phyloP scores from a whole-genome alignment of 176 grass and related monocot species.

The Oryza rufipogon region DNA sequence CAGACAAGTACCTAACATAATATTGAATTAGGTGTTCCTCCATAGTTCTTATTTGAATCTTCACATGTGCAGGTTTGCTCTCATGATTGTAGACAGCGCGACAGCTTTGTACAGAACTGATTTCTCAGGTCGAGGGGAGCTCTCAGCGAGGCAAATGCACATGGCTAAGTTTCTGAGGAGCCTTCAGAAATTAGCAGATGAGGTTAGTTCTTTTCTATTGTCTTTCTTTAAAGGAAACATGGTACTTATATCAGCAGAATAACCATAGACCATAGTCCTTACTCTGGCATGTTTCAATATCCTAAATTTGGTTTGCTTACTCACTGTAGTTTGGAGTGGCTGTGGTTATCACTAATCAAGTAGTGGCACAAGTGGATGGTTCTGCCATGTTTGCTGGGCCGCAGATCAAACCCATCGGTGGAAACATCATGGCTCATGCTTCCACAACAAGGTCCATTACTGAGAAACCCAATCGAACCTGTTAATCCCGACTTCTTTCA shows the following conservation, averaged over 20 bases:
- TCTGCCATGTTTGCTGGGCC: constrained; percentile 93
- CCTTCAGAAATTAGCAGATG: constrained; percentile 92
- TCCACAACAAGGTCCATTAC: constrained; percentile 59
- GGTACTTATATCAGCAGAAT: neutral
- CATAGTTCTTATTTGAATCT: constrained; percentile 22
- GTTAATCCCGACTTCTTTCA: neutral
- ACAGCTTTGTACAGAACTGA: constrained; percentile 93
- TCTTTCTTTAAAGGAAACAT: neutral
- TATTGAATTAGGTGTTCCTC: neutral
- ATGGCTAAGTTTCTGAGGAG: constrained; percentile 93
- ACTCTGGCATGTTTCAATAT: neutral
- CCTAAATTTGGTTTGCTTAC: constrained; percentile 16
- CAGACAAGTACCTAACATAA: neutral
- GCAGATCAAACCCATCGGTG: constrained; percentile 83
- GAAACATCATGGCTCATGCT: constrained; percentile 99
- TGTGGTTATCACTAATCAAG: constrained; percentile 98
- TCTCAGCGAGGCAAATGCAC: constrained; percentile 98
- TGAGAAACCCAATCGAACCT: neutral
- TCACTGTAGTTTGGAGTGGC: constrained; percentile 83
- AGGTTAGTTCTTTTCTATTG: constrained; percentile 41
- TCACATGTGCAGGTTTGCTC: constrained; percentile 73
- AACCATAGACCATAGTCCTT: neutral
- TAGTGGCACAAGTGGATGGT: constrained; percentile 97
- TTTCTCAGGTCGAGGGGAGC: constrained; percentile 95
- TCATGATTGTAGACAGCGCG: constrained; percentile 97